Base-by-base conservation (phyloP, 2,329 filamentous ascomycete genomes). In the Parafenestella ontariensis region DNA sequence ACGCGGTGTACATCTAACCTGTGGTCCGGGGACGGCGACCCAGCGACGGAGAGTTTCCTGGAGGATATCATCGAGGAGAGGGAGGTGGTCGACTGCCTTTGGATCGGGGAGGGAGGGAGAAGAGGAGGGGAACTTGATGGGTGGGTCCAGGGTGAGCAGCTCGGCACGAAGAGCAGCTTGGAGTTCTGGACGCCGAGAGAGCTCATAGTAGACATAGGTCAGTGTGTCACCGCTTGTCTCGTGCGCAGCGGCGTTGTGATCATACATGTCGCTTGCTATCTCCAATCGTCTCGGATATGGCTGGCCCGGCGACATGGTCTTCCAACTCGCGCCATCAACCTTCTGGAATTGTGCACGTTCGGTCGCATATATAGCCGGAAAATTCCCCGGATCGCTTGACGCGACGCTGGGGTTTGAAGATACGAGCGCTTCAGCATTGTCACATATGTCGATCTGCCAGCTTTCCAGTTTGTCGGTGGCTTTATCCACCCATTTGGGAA, bases 181-280 rank as follows among this genome's bases (percentile, higher is more conserved):
- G 33, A 66, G 55, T 20, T 48, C 18, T 61, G 61, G 31, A 23
- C 64, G 64, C 74, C 17, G 71, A 64, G 42, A 82, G 64, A 65
- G 75, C 43, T 87, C 79, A 79, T 85, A 86, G 15, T 82, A 75
- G 0, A 86, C 69, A 66, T 87, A 89, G 0, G 85, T 86, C 26
- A 90, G 74, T 0, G 83, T 84, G 23, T 90, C 85, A 2, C 86
- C 87, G 3, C 86, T 86, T 0, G 89, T 92, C 69, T 93, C 90
- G 58, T 90, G 87, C 0, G 89, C 90, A 0, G 90, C 90, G 1
- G 89, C 82, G 3, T 90, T 79, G 56, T 93, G 89, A 65, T 92
- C 89, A 43, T 90, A 82, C 58, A 89, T 79, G 65, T 92, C 90
- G 24, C 84, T 88, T 1, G 88, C 87, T 20, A 91, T 79, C 9